These are phyloP conservation scores for Aspergillus sp. DNA, from an alignment of 2,329 filamentous ascomycete species.

Conservation along the genomic window DNA sequence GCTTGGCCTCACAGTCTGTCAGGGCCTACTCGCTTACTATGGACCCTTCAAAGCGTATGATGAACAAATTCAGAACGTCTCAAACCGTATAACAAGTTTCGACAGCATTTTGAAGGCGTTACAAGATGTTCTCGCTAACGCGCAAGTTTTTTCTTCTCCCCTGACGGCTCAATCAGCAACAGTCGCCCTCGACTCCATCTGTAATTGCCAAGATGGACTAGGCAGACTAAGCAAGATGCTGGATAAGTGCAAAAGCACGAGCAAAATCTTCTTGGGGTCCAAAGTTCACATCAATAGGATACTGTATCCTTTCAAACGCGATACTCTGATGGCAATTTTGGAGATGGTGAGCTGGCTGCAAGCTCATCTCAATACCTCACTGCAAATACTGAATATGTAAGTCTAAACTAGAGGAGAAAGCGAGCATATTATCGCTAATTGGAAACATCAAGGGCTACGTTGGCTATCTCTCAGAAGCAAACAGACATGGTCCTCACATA, in stretches of 20 bases:
- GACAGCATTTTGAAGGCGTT: conserved; percentile 8
- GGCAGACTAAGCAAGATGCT: neutral
- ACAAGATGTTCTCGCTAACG: conserved; percentile 3
- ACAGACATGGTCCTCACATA: neutral
- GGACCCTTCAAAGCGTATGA: conserved; percentile 10
- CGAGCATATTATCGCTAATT: neutral
- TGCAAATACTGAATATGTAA: conserved; percentile 15
- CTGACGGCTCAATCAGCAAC: conserved; percentile 6
- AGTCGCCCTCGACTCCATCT: conserved; percentile 6
- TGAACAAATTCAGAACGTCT: conserved; percentile 8
- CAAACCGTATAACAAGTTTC: conserved; percentile 1
- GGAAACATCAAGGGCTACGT: neutral
- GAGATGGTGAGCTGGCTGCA: conserved; percentile 11
- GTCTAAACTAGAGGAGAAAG: neutral
- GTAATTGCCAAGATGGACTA: conserved; percentile 4
- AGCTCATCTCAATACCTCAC: conserved; percentile 10
- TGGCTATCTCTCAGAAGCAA: neutral
- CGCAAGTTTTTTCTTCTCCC: neutral
- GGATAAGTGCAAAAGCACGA: neutral
- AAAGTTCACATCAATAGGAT: conserved; percentile 8
- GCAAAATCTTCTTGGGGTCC: neutral
- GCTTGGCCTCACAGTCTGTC: conserved; percentile 13
- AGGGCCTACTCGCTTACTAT: conserved; percentile 14
- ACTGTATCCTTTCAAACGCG: conserved; percentile 12
- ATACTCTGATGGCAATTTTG: conserved; percentile 9